Percentiles rank a stretch among this genome's conserved stretches.
These are phyloP conservation scores for Solanum pinnatisectum DNA, from an alignment of 257 asterid genomes.

Conservation along the genomic window DNA sequence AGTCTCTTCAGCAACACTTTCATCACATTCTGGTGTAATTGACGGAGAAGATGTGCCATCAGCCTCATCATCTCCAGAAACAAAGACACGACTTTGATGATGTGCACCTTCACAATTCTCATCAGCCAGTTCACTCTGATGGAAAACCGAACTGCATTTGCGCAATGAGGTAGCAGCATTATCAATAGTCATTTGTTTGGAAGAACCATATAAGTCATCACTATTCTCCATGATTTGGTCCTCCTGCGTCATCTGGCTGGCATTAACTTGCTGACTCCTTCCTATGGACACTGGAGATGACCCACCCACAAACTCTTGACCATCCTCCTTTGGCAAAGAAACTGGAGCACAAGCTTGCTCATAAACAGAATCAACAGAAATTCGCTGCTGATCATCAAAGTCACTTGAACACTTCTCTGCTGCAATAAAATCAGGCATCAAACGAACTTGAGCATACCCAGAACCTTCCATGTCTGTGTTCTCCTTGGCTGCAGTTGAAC, in stretches of 20 bases:
- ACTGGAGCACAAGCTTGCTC: slow-evolving; percentile 27
- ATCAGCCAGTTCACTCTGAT: slow-evolving; percentile 17
- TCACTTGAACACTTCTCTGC: slow-evolving; percentile 15
- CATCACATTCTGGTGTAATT: slow-evolving; percentile 31
- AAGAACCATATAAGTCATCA: slow-evolving; percentile 8
- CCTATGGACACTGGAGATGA: slow-evolving; percentile 22
- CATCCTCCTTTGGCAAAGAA: slow-evolving; percentile 39
- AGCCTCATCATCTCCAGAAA: slow-evolving; percentile 47
- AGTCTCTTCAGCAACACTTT: slow-evolving; percentile 35
- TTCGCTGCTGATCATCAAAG: slow-evolving; percentile 16
- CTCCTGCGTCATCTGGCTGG: slow-evolving; percentile 24
- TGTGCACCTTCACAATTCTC: slow-evolving; percentile 27
- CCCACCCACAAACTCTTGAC: slow-evolving; percentile 20
- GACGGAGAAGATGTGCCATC: slow-evolving; percentile 40
- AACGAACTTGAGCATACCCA: slow-evolving; percentile 12
- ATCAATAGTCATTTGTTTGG: slow-evolving; percentile 3
- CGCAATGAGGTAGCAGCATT: neutral
- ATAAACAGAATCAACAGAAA: slow-evolving; percentile 19
- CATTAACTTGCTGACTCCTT: slow-evolving; percentile 25
- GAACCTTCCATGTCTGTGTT: slow-evolving; percentile 14
- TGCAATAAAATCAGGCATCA: slow-evolving; percentile 8
- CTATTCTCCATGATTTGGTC: slow-evolving; percentile 8
- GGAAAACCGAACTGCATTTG: slow-evolving; percentile 1
- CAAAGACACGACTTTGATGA: slow-evolving; percentile 20
- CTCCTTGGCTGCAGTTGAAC: neutral